These are phyloP conservation scores for Oryza glumipatula DNA, from an alignment of 176 grass and related monocot species.

Conservation along the genomic window DNA sequence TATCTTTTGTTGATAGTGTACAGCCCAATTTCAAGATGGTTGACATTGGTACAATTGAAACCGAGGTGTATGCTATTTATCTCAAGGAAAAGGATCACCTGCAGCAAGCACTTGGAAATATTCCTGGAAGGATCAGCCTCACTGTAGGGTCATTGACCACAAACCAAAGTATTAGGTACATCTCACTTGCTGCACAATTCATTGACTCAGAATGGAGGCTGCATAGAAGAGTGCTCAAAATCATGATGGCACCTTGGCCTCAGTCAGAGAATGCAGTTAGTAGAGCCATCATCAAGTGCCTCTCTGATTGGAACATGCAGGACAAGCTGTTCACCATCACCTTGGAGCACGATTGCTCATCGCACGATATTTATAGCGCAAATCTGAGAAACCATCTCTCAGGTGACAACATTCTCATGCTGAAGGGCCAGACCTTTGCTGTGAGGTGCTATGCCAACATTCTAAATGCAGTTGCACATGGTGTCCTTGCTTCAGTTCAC, in stretches of 20 bases:
- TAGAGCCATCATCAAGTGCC: constrained; percentile 50
- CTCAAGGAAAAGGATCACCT: constrained; percentile 45
- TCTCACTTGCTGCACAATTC: constrained; percentile 58
- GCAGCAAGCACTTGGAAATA: constrained; percentile 33
- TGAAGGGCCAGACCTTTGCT: constrained; percentile 48
- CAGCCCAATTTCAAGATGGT: constrained; percentile 52
- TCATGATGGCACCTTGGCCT: constrained; percentile 45
- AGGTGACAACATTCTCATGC: constrained; percentile 37
- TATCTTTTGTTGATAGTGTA: constrained; percentile 52
- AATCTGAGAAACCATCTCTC: constrained; percentile 54
- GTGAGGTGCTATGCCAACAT: constrained; percentile 61
- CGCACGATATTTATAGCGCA: constrained; percentile 60
- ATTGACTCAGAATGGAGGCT: constrained; percentile 61
- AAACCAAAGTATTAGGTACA: constrained; percentile 59
- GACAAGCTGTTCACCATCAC: constrained; percentile 59
- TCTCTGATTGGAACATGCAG: constrained; percentile 51
- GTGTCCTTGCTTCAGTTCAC: constrained; percentile 53
- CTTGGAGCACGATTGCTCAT: constrained; percentile 45
- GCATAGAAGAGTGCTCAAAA: constrained; percentile 62
- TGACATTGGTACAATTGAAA: constrained; percentile 26
- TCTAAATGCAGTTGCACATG: constrained; percentile 49
- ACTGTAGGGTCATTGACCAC: constrained; percentile 46
- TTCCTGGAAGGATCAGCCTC: constrained; percentile 56
- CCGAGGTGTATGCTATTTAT: constrained; percentile 52
- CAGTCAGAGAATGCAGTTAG: constrained; percentile 51